Evolutionary conservation across 2,329 filamentous ascomycete species (phyloP).

Genomic region (Blastomyces emzantsi): DNA sequence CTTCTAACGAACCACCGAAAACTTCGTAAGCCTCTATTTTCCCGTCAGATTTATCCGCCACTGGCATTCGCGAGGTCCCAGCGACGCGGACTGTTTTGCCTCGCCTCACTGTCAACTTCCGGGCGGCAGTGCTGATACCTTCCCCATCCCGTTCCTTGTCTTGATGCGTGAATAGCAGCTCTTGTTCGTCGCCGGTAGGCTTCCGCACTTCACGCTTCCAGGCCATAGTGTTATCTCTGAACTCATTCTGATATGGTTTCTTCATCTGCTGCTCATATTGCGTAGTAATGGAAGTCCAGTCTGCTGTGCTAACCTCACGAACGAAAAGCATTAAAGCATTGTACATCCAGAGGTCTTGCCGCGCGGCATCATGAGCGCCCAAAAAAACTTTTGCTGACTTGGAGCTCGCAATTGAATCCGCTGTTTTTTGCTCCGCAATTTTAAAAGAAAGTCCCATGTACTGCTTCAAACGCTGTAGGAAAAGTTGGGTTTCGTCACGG

Average conservation of each 20-base stretch:
- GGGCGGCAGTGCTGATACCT: slow-evolving; percentile 61
- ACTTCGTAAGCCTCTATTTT: slow-evolving; percentile 69
- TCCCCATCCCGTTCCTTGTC: slow-evolving; percentile 70
- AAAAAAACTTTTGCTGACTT: slow-evolving; percentile 55
- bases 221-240: slow-evolving; percentile 63
- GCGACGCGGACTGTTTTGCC: slow-evolving; percentile 60
- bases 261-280: slow-evolving; percentile 71
- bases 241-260: slow-evolving; percentile 71
- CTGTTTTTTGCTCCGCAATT: slow-evolving; percentile 61
- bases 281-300: slow-evolving; percentile 72
- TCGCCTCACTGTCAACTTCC: slow-evolving; percentile 88
- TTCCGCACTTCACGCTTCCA: slow-evolving; percentile 77
- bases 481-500: slow-evolving; percentile 61
- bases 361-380: slow-evolving; percentile 59
- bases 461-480: slow-evolving; percentile 69
- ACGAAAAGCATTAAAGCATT: slow-evolving; percentile 80
- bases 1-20: slow-evolving; percentile 70
- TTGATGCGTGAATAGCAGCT: slow-evolving; percentile 79
- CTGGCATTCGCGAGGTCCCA: slow-evolving; percentile 36
- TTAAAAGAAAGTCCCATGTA: slow-evolving; percentile 78
- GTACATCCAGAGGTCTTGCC: slow-evolving; percentile 76
- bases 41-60: slow-evolving; percentile 53
- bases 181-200: slow-evolving; percentile 64
- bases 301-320: slow-evolving; percentile 68
- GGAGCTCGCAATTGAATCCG: slow-evolving; percentile 46